Evolutionary conservation across 208 protist species (phyloP).

Genomic region (Acanthamoeba triangularis): DNA sequence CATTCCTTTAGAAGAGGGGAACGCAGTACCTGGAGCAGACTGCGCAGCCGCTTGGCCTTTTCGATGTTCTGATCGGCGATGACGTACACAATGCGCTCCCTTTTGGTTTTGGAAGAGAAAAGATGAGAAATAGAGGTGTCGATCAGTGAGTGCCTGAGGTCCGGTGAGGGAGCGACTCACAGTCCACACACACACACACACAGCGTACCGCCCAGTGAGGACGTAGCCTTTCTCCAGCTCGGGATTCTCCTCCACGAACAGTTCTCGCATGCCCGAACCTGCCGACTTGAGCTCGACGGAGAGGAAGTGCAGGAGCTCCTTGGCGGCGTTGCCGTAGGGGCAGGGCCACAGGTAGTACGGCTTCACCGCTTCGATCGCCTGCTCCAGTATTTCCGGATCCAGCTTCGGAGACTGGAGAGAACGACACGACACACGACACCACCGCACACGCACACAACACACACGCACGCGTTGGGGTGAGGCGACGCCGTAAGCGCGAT

Average conservation of each 20-base stretch:
- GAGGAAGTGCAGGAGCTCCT: constrained; percentile 43
- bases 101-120: background rate
- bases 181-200: too few species aligned
- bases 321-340: constrained; percentile 38
- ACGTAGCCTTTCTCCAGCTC: constrained; percentile 52
- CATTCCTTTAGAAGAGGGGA: background rate
- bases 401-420: background rate
- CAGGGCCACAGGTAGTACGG: constrained; percentile 69
- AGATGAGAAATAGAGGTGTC: background rate
- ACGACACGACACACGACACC: background rate
- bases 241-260: constrained; percentile 16
- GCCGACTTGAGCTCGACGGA: constrained; percentile 60
- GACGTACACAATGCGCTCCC: background rate
- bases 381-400: background rate
- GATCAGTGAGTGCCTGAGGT: background rate
- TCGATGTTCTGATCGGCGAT: constrained; percentile 4
- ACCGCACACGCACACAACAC: too few species aligned
- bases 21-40: background rate
- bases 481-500: background rate
- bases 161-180: too few species aligned
- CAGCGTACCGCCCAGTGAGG: background rate
- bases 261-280: background rate
- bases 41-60: background rate
- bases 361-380: background rate
- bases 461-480: background rate